Evolutionary conservation across 2,329 filamentous ascomycete species (phyloP).

Genomic region (Calonectria honghensis): DNA sequence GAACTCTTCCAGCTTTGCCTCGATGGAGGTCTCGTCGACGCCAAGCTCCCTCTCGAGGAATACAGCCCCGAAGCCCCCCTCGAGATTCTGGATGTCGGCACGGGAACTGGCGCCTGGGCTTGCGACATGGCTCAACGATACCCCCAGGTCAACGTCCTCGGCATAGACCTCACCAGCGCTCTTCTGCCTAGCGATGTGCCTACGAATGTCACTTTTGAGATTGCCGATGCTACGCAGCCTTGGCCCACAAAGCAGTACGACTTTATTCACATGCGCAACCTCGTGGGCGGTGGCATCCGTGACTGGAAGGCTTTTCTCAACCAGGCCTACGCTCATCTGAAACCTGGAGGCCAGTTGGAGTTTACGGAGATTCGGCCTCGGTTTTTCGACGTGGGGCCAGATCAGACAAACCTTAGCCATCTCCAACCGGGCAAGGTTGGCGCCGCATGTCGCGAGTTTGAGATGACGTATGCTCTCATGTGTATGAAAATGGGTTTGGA

Average conservation of each 20-base stretch:
- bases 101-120: conserved; percentile 66
- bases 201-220: conserved; percentile 75
- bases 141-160: conserved; percentile 63
- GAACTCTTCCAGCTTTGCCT: conserved; percentile 60
- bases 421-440: conserved; percentile 46
- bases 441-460: conserved; percentile 59
- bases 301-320: conserved; percentile 62
- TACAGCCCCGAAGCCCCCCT: conserved; percentile 47
- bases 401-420: conserved; percentile 45
- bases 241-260: conserved; percentile 62
- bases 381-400: conserved; percentile 62
- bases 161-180: conserved; percentile 65
- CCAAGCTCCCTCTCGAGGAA: conserved; percentile 57
- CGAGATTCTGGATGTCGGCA: conserved; percentile 64
- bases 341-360: conserved; percentile 67
- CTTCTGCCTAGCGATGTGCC: conserved; percentile 68
- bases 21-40: conserved; percentile 56
- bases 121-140: conserved; percentile 64
- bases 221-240: conserved; percentile 74
- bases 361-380: conserved; percentile 64
- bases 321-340: conserved; percentile 63
- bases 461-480: conserved; percentile 57
- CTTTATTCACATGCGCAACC: conserved; percentile 66
- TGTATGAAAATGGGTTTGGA: conserved; percentile 59
- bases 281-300: conserved; percentile 66